These are phyloP conservation scores for Phaffia tasmanica DNA, from an alignment of 768 basidiomycete species.

Conservation along the genomic window DNA sequence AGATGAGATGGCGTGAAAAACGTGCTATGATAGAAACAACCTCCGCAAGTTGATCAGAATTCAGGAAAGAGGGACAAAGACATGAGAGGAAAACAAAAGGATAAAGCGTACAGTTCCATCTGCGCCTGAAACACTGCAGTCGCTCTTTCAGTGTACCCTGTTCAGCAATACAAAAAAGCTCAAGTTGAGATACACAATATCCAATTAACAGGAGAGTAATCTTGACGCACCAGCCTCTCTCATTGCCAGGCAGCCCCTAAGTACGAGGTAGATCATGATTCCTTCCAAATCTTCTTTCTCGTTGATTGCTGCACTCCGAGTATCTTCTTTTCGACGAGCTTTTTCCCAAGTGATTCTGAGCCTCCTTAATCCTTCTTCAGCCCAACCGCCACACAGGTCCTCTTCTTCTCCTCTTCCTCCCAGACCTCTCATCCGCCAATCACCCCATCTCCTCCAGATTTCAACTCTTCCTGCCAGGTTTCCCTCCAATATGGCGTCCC, in stretches of 20 bases:
- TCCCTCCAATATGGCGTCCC: constrained; percentile 33
- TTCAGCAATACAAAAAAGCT: not conserved
- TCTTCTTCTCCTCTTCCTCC: constrained; percentile 28
- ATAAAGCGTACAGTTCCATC: constrained; percentile 38
- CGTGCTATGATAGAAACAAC: constrained; percentile 34
- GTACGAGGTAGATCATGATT: constrained; percentile 38
- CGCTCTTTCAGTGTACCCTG: constrained; percentile 39
- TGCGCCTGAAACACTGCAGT: constrained; percentile 38
- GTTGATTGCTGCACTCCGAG: not conserved
- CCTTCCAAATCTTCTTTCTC: constrained; percentile 31
- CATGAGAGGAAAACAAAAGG: not conserved
- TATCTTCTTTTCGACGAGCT: constrained; percentile 28
- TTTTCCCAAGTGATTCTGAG: constrained; percentile 34
- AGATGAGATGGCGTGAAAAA: constrained; percentile 20
- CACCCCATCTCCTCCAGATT: constrained; percentile 23
- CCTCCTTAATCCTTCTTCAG: constrained; percentile 16
- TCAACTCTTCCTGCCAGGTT: constrained; percentile 18
- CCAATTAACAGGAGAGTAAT: not conserved
- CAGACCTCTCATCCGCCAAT: constrained; percentile 23
- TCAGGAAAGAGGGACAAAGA: not conserved
- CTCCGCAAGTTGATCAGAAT: constrained; percentile 26
- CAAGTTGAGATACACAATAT: not conserved
- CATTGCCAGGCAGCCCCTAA: constrained; percentile 36
- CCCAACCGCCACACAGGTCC: constrained; percentile 36
- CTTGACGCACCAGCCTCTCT: constrained; percentile 36